phyloP scores from a whole-genome alignment of 2,329 filamentous ascomycete genomes.

The Alternaria consortialis region DNA sequence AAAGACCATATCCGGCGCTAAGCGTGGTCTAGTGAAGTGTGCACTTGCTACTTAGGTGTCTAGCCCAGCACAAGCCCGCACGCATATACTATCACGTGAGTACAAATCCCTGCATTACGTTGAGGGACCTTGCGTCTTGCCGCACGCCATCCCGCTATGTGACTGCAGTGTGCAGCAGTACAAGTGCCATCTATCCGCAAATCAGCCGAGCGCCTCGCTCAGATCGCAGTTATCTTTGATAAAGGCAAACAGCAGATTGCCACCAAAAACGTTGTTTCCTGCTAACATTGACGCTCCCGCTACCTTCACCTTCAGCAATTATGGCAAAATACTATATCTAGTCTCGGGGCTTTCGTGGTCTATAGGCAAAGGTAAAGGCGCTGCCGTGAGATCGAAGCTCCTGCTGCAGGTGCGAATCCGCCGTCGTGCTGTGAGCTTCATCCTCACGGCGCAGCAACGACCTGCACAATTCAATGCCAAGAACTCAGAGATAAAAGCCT shows the following conservation, averaged over 20 bases:
- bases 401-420: neutral
- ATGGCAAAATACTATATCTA: neutral
- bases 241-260: conserved; percentile 3
- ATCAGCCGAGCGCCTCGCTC: neutral
- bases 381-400: neutral
- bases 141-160: neutral
- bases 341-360: neutral
- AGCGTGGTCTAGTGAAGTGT: neutral
- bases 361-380: neutral
- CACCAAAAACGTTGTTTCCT: conserved; percentile 1
- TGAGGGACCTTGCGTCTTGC: neutral
- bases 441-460: neutral
- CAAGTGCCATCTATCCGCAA: neutral
- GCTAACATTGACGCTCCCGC: neutral
- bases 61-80: neutral
- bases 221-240: neutral
- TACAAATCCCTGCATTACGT: neutral
- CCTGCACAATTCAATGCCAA: neutral
- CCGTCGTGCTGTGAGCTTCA: neutral
- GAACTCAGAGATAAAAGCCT: conserved; percentile 1
- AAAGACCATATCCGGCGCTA: neutral
- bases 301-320: conserved; percentile 1
- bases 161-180: neutral
- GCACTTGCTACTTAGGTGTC: neutral
- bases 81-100: conserved; percentile 2